These are phyloP conservation scores for Dacryopinax primogenitus DNA, from an alignment of 768 basidiomycete genomes.

Conservation along the genomic window DNA sequence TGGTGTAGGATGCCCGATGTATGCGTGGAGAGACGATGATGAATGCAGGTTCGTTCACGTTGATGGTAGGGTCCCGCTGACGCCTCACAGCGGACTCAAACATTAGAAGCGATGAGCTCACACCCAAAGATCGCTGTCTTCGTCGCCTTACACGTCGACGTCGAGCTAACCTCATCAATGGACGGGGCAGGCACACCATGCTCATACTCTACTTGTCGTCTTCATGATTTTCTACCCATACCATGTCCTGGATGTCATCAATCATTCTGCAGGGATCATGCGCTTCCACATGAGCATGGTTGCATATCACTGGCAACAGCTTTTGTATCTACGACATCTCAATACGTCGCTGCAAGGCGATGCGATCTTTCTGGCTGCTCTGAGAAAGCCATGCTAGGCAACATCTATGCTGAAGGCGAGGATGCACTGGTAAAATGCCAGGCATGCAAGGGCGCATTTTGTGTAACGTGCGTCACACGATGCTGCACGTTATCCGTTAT, in stretches of 20 bases:
- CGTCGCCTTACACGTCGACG: not conserved
- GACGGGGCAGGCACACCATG: not conserved
- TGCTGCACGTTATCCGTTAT: not conserved
- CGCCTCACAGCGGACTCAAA: slow-evolving; percentile 5
- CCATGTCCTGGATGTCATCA: not conserved
- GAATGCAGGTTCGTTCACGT: not conserved
- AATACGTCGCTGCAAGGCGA: not conserved
- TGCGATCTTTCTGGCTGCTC: not conserved
- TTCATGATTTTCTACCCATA: not conserved
- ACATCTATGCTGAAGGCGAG: not conserved
- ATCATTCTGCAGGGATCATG: slow-evolving; percentile 4
- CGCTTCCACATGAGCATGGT: not conserved
- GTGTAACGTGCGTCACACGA: not conserved
- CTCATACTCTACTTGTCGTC: not conserved
- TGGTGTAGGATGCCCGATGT: not conserved
- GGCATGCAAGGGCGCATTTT: slow-evolving; percentile 5
- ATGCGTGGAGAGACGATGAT: not conserved
- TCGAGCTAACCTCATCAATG: not conserved
- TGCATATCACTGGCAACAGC: not conserved
- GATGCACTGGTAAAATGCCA: slow-evolving; percentile 1
- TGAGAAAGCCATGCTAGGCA: slow-evolving; percentile 2
- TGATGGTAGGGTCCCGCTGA: slow-evolving; percentile 5
- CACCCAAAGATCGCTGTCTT: not conserved
- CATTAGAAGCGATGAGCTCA: not conserved
- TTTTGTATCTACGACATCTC: not conserved